phyloP scores from a whole-genome alignment of 495 filamentous ascomycete genomes.

The Pyronema omphalodes region DNA sequence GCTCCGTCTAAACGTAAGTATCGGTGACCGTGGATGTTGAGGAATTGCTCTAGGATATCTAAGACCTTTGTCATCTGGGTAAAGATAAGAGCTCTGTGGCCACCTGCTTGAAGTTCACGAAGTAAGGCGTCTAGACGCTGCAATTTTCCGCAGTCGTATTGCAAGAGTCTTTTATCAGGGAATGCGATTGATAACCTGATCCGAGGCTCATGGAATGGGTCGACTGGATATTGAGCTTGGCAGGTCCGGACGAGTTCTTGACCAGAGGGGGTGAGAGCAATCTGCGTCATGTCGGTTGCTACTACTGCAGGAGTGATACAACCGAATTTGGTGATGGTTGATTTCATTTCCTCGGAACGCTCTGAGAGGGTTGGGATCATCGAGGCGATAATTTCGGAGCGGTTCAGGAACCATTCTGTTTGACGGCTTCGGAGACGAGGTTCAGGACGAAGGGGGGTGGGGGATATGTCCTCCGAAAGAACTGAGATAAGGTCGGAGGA shows the following conservation, averaged over 20 bases:
- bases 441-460: constrained; percentile 35
- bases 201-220: constrained; percentile 86
- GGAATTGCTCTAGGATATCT: constrained; percentile 90
- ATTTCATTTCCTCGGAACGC: constrained; percentile 49
- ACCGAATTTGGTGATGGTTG: constrained; percentile 66
- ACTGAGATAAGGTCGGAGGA: constrained; percentile 55
- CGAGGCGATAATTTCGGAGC: constrained; percentile 45
- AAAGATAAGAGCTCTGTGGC: constrained; percentile 90
- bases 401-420: constrained; percentile 56
- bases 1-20: constrained; percentile 90
- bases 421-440: constrained; percentile 35
- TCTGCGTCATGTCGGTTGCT: constrained; percentile 52
- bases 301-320: constrained; percentile 81
- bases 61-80: constrained; percentile 99
- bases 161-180: constrained; percentile 81
- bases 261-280: constrained; percentile 41
- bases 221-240: constrained; percentile 25
- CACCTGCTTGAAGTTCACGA: constrained; percentile 68
- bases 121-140: constrained; percentile 78
- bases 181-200: constrained; percentile 91
- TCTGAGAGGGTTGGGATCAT: constrained; percentile 59
- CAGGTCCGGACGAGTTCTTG: constrained; percentile 40
- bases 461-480: constrained; percentile 41
- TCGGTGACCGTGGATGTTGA: constrained; percentile 94
- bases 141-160: constrained; percentile 96